A percentile compares a stretch with the other conserved stretches of the same genome.
phyloP scores from a whole-genome alignment of 345 rosid genomes.

The Dipteronia sinensis region DNA sequence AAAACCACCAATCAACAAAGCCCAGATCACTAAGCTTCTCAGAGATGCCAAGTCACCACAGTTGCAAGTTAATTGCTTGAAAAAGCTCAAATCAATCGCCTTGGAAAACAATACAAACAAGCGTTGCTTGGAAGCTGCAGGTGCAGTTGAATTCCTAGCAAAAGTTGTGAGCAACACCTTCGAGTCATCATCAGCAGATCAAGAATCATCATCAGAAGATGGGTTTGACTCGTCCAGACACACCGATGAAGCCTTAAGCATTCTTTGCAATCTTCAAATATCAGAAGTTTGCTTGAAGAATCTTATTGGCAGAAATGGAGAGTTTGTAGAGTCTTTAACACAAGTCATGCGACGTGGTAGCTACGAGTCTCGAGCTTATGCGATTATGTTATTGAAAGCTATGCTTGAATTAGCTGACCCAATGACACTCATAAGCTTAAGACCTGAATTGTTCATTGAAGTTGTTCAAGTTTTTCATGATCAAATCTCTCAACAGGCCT shows the following conservation, averaged over 20 bases:
- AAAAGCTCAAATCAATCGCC: conserved; percentile 52
- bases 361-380: conserved; percentile 58
- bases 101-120: conserved; percentile 58
- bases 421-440: conserved; percentile 42
- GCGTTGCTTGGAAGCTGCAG: conserved; percentile 70
- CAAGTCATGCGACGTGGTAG: conserved; percentile 48
- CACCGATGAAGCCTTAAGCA: conserved; percentile 60
- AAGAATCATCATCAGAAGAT: neutral
- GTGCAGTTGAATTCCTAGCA: conserved; percentile 68
- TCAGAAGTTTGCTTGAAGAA: conserved; percentile 63
- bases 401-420: conserved; percentile 62
- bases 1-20: conserved; percentile 58
- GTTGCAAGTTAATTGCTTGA: conserved; percentile 50
- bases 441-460: conserved; percentile 45
- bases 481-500: conserved; percentile 56
- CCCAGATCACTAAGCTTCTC: conserved; percentile 63
- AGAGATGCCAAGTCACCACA: conserved; percentile 47
- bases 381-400: conserved; percentile 44
- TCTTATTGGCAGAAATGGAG: conserved; percentile 48
- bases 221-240: conserved; percentile 30
- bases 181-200: neutral
- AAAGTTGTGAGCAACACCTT: conserved; percentile 28
- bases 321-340: conserved; percentile 49
- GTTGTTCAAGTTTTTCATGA: conserved; percentile 50
- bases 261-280: conserved; percentile 60